Conservation (phyloP, 208 protist species). For the Leishmania major region DNA sequence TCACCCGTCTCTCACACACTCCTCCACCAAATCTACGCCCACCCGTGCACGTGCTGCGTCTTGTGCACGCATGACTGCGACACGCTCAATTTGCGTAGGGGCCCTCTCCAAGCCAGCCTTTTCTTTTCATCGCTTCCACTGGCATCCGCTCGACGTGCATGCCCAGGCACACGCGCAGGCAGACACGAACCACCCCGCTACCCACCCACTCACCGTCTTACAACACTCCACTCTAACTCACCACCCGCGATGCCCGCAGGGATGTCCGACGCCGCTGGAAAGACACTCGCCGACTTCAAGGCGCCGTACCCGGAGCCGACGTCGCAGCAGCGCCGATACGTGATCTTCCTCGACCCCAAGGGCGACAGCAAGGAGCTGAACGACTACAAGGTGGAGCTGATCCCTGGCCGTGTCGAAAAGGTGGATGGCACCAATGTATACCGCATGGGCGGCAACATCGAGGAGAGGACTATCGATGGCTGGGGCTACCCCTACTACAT, state of each 20-base stretch:
- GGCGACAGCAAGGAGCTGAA: slow-evolving; percentile 38
- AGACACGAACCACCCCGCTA: background rate
- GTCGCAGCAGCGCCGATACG: slow-evolving; percentile 62
- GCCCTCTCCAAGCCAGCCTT: background rate
- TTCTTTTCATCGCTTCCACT: too few species aligned
- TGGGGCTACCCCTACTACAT: slow-evolving; percentile 68
- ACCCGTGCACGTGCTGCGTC: background rate
- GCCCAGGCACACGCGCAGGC: background rate
- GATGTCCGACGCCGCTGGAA: background rate
- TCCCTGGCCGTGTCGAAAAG: slow-evolving; percentile 52
- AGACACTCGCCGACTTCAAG: slow-evolving; percentile 62
- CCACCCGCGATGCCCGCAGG: background rate
- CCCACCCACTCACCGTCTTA: background rate
- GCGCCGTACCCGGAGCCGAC: slow-evolving; percentile 70
- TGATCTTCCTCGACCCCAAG: slow-evolving; percentile 71
- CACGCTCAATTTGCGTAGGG: background rate
- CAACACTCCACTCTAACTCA: background rate
- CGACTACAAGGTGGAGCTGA: slow-evolving; percentile 68
- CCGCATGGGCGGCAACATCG: slow-evolving; percentile 45
- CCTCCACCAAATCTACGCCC: background rate
- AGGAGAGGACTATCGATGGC: slow-evolving; percentile 55
- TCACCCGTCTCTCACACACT: background rate
- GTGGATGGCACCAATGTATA: slow-evolving; percentile 54
- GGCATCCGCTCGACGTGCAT: too few species aligned
- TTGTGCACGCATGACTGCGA: background rate